Evolutionary conservation across 139 green algal species (phyloP).

Genomic region (Chlamydomonas sp.): DNA sequence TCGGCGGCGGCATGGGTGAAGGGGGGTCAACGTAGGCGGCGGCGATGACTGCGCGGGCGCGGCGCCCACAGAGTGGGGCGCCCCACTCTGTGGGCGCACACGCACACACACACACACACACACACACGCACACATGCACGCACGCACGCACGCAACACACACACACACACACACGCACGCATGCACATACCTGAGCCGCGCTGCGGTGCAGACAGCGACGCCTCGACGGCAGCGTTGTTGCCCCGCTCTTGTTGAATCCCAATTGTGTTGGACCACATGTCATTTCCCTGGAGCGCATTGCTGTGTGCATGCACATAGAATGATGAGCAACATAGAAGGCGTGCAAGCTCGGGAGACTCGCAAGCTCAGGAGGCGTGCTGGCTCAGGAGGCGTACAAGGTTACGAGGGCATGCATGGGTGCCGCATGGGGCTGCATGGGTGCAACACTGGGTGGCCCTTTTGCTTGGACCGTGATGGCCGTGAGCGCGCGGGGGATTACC

Average conservation of each 20-base stretch:
- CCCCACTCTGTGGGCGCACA: too few relatives aligned
- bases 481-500: not conserved
- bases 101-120: too few relatives aligned
- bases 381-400: too few relatives aligned
- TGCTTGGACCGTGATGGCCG: not conserved
- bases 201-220: slow-evolving; percentile 57
- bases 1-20: too few relatives aligned
- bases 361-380: too few relatives aligned
- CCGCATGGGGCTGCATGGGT: too few relatives aligned
- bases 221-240: slow-evolving; percentile 65
- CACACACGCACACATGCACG: too few relatives aligned
- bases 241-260: slow-evolving; percentile 46
- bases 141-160: not conserved
- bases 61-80: too few relatives aligned
- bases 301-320: not conserved
- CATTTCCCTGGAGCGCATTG: slow-evolving; percentile 30
- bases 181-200: slow-evolving; percentile 30
- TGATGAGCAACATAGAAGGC: not conserved
- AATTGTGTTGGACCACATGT: slow-evolving; percentile 79
- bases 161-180: not conserved
- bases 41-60: too few relatives aligned
- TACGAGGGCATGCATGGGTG: too few relatives aligned
- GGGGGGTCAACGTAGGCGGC: too few relatives aligned
- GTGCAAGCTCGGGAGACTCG: too few relatives aligned
- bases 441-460: not conserved